Percentiles rank a stretch among this genome's conserved stretches.
Conservation (phyloP, 371 early-diverging fungal genomes). For the Lichtheimia ornata region DNA sequence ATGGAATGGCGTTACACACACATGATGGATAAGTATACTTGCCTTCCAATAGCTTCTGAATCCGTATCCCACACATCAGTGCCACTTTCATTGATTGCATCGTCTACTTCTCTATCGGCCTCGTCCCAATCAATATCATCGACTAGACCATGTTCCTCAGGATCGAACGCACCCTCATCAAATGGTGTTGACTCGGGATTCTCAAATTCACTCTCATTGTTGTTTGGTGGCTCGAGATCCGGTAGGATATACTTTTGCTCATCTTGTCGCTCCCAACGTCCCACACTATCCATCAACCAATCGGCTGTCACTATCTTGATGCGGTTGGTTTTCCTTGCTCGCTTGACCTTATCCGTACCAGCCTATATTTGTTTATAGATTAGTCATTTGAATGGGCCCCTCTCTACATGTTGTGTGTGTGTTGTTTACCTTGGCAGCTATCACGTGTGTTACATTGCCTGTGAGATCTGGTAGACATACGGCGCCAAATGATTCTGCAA, state of each 20-base stretch:
- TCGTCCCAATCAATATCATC: conserved; percentile 60
- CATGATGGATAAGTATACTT: conserved; percentile 10
- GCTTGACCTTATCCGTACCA: conserved; percentile 61
- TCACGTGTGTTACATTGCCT: conserved; percentile 72
- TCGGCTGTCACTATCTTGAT: conserved; percentile 57
- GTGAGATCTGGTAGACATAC: conserved; percentile 57
- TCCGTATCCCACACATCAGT: conserved; percentile 53
- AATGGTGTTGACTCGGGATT: conserved; percentile 35
- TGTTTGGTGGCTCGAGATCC: conserved; percentile 16
- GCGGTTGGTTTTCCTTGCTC: conserved; percentile 42
- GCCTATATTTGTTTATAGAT: conserved; percentile 30
- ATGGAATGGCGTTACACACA: background rate
- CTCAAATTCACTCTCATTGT: conserved; percentile 30
- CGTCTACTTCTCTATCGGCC: conserved; percentile 59
- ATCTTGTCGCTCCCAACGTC: conserved; percentile 58
- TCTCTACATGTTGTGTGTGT: background rate
- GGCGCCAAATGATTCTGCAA: conserved; percentile 74
- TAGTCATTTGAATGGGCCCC: background rate
- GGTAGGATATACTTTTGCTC: conserved; percentile 54
- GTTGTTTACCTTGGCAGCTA: conserved; percentile 64
- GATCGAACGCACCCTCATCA: conserved; percentile 41
- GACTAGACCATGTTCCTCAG: conserved; percentile 47
- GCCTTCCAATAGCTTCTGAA: conserved; percentile 33
- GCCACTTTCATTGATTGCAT: conserved; percentile 58
- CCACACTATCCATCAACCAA: conserved; percentile 65